Evolutionary conservation across 148 eudicot species (phyloP).

Genomic region (Persicaria maculosa): DNA sequence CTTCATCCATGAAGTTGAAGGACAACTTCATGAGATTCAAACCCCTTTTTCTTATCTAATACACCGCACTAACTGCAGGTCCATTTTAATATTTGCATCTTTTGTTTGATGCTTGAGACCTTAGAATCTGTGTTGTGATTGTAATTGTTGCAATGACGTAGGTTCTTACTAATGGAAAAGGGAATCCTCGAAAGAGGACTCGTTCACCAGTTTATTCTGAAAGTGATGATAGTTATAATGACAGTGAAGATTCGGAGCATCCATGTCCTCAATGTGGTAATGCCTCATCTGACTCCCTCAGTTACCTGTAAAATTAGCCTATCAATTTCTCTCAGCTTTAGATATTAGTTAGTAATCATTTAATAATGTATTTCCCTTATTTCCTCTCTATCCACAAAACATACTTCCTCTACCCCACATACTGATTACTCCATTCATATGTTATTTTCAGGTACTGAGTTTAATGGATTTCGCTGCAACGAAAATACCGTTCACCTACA

Average conservation of each 20-base stretch:
- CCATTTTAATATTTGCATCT: neutral
- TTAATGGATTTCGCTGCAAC: slow-evolving; percentile 63
- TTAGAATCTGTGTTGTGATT: neutral
- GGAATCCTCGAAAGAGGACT: slow-evolving; percentile 48
- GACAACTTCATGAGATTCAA: no score
- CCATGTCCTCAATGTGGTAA: slow-evolving; percentile 91
- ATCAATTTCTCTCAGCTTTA: neutral
- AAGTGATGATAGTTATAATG: slow-evolving; percentile 23
- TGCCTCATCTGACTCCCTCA: neutral
- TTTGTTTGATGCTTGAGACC: neutral
- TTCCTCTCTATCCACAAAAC: neutral
- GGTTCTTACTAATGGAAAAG: slow-evolving; percentile 53
- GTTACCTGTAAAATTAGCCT: neutral
- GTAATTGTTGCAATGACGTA: slow-evolving; percentile 12
- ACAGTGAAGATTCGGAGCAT: slow-evolving; percentile 27
- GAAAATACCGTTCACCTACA: slow-evolving; percentile 64
- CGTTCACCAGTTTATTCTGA: slow-evolving; percentile 24
- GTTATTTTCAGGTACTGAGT: slow-evolving; percentile 37
- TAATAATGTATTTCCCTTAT: neutral
- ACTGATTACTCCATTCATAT: neutral
- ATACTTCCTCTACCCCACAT: neutral
- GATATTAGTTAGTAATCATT: neutral
- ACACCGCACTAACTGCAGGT: neutral
- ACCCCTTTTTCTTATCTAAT: neutral
- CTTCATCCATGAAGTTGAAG: no score